A percentile compares a stretch with the other conserved stretches of the same genome.
Conservation (phyloP, 441 rosid species). For the Croton setiger region DNA sequence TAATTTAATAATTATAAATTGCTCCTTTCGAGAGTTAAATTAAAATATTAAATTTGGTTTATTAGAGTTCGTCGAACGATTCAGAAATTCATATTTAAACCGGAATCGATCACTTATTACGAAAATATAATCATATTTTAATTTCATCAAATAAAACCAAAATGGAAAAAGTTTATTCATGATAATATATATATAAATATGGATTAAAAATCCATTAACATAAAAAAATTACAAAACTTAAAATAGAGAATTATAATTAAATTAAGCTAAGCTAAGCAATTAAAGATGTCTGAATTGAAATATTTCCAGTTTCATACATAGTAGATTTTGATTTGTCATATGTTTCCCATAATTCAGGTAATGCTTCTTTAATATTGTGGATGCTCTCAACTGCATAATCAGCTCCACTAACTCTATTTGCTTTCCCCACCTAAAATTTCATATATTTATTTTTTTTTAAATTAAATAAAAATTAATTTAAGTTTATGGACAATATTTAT, state of each 20-base stretch:
- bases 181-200: neutral
- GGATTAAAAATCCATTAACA: neutral
- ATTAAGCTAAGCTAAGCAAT: constrained; percentile 71
- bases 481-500: too few relatives aligned
- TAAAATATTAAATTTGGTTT: too few relatives aligned
- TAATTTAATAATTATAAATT: too few relatives aligned
- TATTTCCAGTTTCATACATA: constrained; percentile 35
- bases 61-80: too few relatives aligned
- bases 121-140: too few relatives aligned
- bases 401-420: constrained; percentile 62
- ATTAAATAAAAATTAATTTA: neutral
- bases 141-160: too few relatives aligned
- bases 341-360: constrained; percentile 74
- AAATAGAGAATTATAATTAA: neutral
- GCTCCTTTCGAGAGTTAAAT: too few relatives aligned
- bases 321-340: constrained; percentile 39
- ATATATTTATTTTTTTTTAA: neutral
- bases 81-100: too few relatives aligned
- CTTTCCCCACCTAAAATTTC: constrained; percentile 56
- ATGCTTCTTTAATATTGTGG: constrained; percentile 82
- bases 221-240: neutral
- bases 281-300: constrained; percentile 72
- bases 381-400: constrained; percentile 84
- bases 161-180: too few relatives aligned
- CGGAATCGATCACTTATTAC: too few relatives aligned